These are phyloP conservation scores for Favolaschia claudopus DNA, from an alignment of 768 basidiomycete species.

Conservation along the genomic window DNA sequence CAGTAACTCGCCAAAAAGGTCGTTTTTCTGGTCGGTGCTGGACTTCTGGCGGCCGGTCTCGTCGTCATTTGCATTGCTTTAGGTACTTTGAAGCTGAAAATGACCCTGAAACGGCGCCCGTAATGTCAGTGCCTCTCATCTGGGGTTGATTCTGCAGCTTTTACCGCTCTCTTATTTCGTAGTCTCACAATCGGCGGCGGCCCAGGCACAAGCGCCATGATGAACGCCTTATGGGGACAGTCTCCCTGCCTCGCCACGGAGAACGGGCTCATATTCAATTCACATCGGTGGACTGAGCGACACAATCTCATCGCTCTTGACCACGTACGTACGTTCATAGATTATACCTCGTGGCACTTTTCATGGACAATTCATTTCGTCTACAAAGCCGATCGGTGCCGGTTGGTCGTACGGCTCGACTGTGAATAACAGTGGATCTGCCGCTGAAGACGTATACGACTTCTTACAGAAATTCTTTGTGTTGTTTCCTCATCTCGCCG, in stretches of 20 bases:
- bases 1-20: slow-evolving; percentile 1
- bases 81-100: slow-evolving; percentile 20
- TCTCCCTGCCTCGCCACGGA: slow-evolving; percentile 5
- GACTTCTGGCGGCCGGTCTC: neutral
- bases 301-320: neutral
- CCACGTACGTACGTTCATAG: no score
- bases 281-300: neutral
- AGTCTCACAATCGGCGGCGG: neutral
- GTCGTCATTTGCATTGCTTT: neutral
- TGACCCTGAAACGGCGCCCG: slow-evolving; percentile 8
- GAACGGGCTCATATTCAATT: neutral
- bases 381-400: slow-evolving; percentile 32
- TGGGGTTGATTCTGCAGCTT: neutral
- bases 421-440: slow-evolving; percentile 35
- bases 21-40: slow-evolving; percentile 14
- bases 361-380: neutral
- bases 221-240: slow-evolving; percentile 10
- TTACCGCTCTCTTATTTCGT: neutral
- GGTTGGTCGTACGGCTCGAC: slow-evolving; percentile 38
- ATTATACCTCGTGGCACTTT: neutral
- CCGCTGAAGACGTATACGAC: slow-evolving; percentile 40
- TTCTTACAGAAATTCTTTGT: slow-evolving; percentile 41
- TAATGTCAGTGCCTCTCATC: neutral
- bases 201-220: slow-evolving; percentile 2
- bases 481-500: slow-evolving; percentile 28